Percentiles rank a stretch among this genome's conserved stretches.
These are phyloP conservation scores for Metschnikowia arizonensis DNA, from an alignment of 805 yeast species.

Conservation along the genomic window DNA sequence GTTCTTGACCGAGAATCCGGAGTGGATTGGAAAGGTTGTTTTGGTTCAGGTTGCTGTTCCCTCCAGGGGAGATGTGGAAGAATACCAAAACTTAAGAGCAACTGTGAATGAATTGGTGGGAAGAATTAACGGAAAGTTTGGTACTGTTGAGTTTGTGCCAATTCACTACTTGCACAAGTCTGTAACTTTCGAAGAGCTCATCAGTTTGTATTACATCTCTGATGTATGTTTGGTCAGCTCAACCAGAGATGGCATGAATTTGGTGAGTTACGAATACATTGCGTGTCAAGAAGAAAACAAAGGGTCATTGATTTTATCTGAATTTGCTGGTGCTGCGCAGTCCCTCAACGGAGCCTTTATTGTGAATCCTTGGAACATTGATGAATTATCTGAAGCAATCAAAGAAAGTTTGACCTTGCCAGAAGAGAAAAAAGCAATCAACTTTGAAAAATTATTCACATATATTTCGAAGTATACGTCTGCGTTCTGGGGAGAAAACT, in stretches of 20 bases:
- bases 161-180: conserved; percentile 95
- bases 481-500: conserved; percentile 94
- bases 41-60: conserved; percentile 97
- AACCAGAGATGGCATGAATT: conserved; percentile 97
- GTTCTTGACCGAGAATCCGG: conserved; percentile 88
- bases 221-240: conserved; percentile 92
- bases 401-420: conserved; percentile 83
- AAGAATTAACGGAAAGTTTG: conserved; percentile 91
- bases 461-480: conserved; percentile 93
- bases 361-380: conserved; percentile 98
- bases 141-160: conserved; percentile 96
- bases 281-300: conserved; percentile 87
- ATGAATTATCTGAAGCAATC: conserved; percentile 82
- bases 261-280: conserved; percentile 92
- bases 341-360: conserved; percentile 89
- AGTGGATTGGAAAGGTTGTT: conserved; percentile 96
- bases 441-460: conserved; percentile 77
- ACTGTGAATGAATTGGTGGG: conserved; percentile 96
- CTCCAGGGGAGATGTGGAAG: conserved; percentile 96
- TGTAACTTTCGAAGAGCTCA: conserved; percentile 85
- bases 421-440: conserved; percentile 70
- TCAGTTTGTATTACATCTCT: conserved; percentile 76
- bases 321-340: conserved; percentile 99
- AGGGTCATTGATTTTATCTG: conserved; percentile 85
- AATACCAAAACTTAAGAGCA: conserved; percentile 88